Evolutionary conservation across 768 basidiomycete species (phyloP).

Genomic region (Hericium erinaceus): DNA sequence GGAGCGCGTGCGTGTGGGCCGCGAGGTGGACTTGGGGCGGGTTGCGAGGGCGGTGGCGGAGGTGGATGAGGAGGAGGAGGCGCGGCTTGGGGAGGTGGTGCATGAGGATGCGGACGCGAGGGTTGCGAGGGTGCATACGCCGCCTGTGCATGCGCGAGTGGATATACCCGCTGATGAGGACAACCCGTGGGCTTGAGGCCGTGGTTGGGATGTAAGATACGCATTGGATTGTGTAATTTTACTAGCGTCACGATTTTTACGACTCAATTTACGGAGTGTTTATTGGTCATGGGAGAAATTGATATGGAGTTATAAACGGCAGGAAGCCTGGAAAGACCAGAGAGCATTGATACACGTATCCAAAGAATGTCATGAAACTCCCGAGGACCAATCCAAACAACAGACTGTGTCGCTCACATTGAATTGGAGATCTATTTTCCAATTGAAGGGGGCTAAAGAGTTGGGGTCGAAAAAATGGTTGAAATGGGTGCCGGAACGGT

Average conservation of each 20-base stretch:
- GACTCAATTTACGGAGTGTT: neutral
- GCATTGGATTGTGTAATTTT: neutral
- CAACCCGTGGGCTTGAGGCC: conserved; percentile 49
- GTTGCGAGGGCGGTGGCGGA: neutral
- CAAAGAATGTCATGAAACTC: too few species aligned
- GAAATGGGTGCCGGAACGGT: too few species aligned
- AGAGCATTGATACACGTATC: too few species aligned
- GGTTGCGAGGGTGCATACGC: conserved; percentile 26
- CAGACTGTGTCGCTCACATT: too few species aligned
- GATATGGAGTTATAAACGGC: too few species aligned
- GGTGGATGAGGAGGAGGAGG: neutral
- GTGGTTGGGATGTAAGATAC: neutral
- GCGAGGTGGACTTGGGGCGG: neutral
- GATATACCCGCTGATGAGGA: conserved; percentile 31
- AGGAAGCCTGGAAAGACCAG: too few species aligned
- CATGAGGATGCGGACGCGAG: conserved; percentile 15
- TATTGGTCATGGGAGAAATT: neutral
- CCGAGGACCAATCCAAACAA: too few species aligned
- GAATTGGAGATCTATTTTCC: too few species aligned
- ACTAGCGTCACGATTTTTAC: neutral
- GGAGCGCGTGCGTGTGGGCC: conserved; percentile 15
- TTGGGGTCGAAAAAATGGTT: too few species aligned
- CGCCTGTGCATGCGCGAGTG: conserved; percentile 34
- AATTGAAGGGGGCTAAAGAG: too few species aligned
- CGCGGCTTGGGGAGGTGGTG: neutral